Base-by-base conservation (phyloP, 495 filamentous ascomycete genomes). In the Trichocladium uniseriatum region DNA sequence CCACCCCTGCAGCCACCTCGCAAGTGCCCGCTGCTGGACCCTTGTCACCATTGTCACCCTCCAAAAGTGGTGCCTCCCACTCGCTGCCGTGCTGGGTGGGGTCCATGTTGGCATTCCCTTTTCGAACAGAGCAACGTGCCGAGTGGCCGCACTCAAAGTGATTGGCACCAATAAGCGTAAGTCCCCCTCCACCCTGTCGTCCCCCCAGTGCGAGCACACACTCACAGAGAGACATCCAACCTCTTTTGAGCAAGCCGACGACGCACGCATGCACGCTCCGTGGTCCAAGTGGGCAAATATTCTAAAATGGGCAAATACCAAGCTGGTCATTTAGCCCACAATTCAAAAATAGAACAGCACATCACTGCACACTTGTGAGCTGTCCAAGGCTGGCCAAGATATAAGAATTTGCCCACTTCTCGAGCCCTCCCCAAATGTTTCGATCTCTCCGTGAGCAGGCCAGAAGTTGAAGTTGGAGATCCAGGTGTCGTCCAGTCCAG, bases 361-460 rank as follows among this genome's bases (percentile, higher is more conserved):
- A 55, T 52, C 45, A 32, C 45, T 24, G 28, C 44, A 39, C n/a
- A 28, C 48, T 44, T 29, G 45, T 37, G 46, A 35, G 45, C 39
- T 47, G 51, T 20, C 36, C 37, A 48, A 34, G 44, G 37, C 48
- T 45, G 62, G 62, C 64, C 61, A 54, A 56, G 60, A 71, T 75
- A 74, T 75, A 74, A 74, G 69, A 65, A 69, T 69, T 71, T 63
- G 64, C 69, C 67, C 61, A 66, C 62, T 64, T 63, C 62, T 48
- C 54, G 46, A 54, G 41, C 5, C 43, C 42, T 32, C 42, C 45
- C 47, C 28, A 32, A 28, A 39, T 59, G 50, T 59, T 58, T 61
- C 48, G 31, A 6, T 40, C 51, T 61, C 59, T 51, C 57, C 59
- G 64, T 56, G 45, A 61, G 58, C 58, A 65, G 58, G 56, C 52